Conservation (phyloP, 2,329 filamentous ascomycete species). For the Fusarium sp. region DNA sequence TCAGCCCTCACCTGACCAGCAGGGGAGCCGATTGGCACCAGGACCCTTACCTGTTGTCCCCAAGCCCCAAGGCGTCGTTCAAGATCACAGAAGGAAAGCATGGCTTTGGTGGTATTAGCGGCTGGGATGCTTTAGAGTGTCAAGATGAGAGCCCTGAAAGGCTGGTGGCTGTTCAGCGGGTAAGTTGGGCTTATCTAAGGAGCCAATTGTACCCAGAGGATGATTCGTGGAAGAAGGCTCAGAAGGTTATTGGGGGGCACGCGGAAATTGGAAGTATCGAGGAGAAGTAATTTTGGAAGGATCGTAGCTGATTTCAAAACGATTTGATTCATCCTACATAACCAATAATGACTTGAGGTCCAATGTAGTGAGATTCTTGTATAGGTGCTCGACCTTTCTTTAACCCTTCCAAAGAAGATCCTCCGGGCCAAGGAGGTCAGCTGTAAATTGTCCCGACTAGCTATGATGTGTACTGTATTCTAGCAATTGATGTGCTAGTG, state of each 20-base stretch:
- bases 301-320: background rate
- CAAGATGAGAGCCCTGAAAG: slow-evolving; percentile 46
- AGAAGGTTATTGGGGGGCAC: slow-evolving; percentile 27
- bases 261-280: slow-evolving; percentile 40
- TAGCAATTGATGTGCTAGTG: slow-evolving; percentile 15
- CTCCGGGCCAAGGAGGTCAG: slow-evolving; percentile 70
- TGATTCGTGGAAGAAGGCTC: slow-evolving; percentile 39
- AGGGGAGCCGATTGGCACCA: slow-evolving; percentile 47
- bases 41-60: slow-evolving; percentile 39
- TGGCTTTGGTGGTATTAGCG: slow-evolving; percentile 46
- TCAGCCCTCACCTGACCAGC: slow-evolving; percentile 36
- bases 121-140: slow-evolving; percentile 47
- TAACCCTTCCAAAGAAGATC: slow-evolving; percentile 71
- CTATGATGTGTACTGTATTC: slow-evolving; percentile 15
- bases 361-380: too few relatives aligned
- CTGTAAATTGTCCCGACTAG: slow-evolving; percentile 61
- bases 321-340: background rate
- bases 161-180: slow-evolving; percentile 41
- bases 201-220: slow-evolving; percentile 42
- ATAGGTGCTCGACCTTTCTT: too few relatives aligned
- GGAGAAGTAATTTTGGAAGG: slow-evolving; percentile 18
- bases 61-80: slow-evolving; percentile 40
- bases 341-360: background rate
- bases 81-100: slow-evolving; percentile 43
- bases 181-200: slow-evolving; percentile 45